A percentile compares a stretch with the other conserved stretches of the same genome.
Conservation (phyloP, 2,329 filamentous ascomycete species). For the Penicillium rolfsii region DNA sequence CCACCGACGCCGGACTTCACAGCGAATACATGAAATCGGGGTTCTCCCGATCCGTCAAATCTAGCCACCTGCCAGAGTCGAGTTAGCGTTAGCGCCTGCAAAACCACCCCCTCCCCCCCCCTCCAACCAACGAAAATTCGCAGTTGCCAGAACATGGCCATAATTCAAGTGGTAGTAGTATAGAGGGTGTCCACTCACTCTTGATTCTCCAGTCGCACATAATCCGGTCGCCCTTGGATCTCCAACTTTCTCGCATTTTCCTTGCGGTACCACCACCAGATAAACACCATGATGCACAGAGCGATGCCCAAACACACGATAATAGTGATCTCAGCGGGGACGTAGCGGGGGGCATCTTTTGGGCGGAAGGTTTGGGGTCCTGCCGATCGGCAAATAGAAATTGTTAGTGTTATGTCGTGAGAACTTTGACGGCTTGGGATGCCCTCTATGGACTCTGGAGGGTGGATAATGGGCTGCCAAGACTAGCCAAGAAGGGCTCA, state of each 20-base stretch:
- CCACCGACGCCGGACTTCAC: constrained; percentile 14
- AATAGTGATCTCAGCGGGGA: constrained; percentile 66
- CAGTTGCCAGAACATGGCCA: not conserved
- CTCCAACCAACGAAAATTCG: not conserved
- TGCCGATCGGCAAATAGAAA: constrained; percentile 15
- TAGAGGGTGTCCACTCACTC: constrained; percentile 52
- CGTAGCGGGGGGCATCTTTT: constrained; percentile 61
- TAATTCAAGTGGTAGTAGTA: not conserved
- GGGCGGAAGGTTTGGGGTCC: constrained; percentile 62
- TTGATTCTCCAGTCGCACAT: constrained; percentile 66
- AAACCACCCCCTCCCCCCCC: not conserved
- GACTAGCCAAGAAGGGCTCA: not conserved
- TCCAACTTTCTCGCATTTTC: constrained; percentile 64
- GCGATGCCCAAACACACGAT: constrained; percentile 61
- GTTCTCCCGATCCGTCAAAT: constrained; percentile 69
- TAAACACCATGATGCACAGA: constrained; percentile 60
- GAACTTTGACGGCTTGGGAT: not conserved
- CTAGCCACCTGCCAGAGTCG: constrained; percentile 50
- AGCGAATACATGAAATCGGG: constrained; percentile 64
- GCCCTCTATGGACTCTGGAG: not conserved
- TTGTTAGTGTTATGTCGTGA: not conserved
- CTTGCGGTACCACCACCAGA: constrained; percentile 63
- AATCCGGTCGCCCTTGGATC: constrained; percentile 57
- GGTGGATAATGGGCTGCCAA: not conserved
- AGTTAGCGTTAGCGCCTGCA: constrained; percentile 3